Conservation (phyloP, 495 filamentous ascomycete species). For the Aspergillus coremiiformis region DNA sequence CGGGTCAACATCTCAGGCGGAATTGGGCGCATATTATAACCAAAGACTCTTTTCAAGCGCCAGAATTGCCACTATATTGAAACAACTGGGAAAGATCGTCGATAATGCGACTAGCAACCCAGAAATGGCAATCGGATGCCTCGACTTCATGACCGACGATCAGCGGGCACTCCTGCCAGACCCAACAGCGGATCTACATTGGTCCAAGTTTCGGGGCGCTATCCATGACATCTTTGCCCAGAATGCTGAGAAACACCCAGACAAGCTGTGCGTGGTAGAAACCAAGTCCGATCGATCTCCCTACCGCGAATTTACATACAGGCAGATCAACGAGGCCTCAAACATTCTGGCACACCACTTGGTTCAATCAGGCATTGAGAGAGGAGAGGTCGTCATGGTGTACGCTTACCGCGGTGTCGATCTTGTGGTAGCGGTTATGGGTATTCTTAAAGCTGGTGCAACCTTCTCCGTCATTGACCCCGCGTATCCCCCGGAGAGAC, state of each 20-base stretch:
- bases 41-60: slow-evolving; percentile 45
- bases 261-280: slow-evolving; percentile 75
- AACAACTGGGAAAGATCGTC: slow-evolving; percentile 39
- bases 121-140: slow-evolving; percentile 37
- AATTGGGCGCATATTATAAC: slow-evolving; percentile 44
- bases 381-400: slow-evolving; percentile 90
- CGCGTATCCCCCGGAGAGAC: slow-evolving; percentile 77
- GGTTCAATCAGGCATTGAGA: slow-evolving; percentile 59
- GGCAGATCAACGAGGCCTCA: slow-evolving; percentile 78
- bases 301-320: slow-evolving; percentile 70
- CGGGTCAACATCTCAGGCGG: slow-evolving; percentile 21
- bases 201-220: slow-evolving; percentile 71
- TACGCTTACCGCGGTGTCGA: slow-evolving; percentile 68
- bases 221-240: slow-evolving; percentile 72
- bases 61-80: slow-evolving; percentile 38
- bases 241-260: slow-evolving; percentile 70
- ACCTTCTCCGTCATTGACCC: slow-evolving; percentile 70
- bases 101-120: slow-evolving; percentile 37
- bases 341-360: slow-evolving; percentile 77
- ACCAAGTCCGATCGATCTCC: slow-evolving; percentile 57
- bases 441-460: slow-evolving; percentile 46
- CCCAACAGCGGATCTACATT: slow-evolving; percentile 70
- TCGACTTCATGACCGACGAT: slow-evolving; percentile 43
- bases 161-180: slow-evolving; percentile 53
- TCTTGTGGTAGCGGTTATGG: slow-evolving; percentile 46